phyloP scores from a whole-genome alignment of 2,329 filamentous ascomycete genomes.

The Ceratocystis huliohia region DNA sequence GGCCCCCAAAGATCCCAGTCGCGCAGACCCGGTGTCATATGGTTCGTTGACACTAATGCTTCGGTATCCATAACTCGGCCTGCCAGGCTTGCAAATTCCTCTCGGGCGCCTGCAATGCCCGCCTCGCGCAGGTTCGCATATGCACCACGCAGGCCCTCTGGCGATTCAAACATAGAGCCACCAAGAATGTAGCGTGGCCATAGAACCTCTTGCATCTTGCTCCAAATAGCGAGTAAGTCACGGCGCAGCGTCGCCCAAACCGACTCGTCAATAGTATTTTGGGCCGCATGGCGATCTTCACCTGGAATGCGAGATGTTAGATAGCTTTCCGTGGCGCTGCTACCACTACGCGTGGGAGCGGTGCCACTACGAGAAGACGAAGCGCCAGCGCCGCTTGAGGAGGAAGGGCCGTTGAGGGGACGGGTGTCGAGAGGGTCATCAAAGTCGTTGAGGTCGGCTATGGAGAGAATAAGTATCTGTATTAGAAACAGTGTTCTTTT shows the following conservation, averaged over 20 bases:
- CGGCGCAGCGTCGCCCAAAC: slow-evolving; percentile 96
- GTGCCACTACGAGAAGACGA: slow-evolving; percentile 1
- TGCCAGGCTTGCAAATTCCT: slow-evolving; percentile 49
- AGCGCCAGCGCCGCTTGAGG: slow-evolving; percentile 35
- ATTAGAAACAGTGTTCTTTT: neutral
- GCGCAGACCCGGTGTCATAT: slow-evolving; percentile 78
- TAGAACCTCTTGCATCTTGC: slow-evolving; percentile 94
- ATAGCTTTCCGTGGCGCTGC: slow-evolving; percentile 57
- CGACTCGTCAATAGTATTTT: slow-evolving; percentile 90
- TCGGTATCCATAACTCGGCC: slow-evolving; percentile 53
- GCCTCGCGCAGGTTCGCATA: slow-evolving; percentile 49
- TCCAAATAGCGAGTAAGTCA: slow-evolving; percentile 86
- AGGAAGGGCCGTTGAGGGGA: slow-evolving; percentile 55
- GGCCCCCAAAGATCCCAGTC: slow-evolving; percentile 99
- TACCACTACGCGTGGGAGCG: slow-evolving; percentile 26
- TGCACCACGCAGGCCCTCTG: slow-evolving; percentile 43
- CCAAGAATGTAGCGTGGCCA: slow-evolving; percentile 87
- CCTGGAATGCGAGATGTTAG: slow-evolving; percentile 82
- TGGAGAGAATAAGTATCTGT: neutral
- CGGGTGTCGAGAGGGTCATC: slow-evolving; percentile 75
- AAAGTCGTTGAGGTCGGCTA: slow-evolving; percentile 80
- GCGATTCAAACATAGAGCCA: slow-evolving; percentile 49
- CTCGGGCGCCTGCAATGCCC: slow-evolving; percentile 46
- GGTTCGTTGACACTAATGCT: slow-evolving; percentile 44
- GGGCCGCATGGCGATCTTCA: slow-evolving; percentile 78